These are phyloP conservation scores for Pochonia chlamydosporia DNA, from an alignment of 2,329 filamentous ascomycete species.

Conservation along the genomic window DNA sequence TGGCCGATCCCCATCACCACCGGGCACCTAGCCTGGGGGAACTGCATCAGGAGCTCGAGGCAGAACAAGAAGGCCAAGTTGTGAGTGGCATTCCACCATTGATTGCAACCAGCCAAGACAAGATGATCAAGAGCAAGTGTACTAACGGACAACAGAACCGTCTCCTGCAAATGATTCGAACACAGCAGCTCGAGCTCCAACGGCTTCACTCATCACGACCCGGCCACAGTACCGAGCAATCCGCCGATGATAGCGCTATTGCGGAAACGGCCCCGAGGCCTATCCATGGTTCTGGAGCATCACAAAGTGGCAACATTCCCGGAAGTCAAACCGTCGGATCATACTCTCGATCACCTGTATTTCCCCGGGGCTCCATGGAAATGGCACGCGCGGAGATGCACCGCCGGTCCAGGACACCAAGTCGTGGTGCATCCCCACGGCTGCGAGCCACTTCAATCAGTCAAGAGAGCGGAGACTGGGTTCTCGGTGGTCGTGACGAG, in stretches of 20 bases:
- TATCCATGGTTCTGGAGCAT: constrained; percentile 29
- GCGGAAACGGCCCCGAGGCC: constrained; percentile 36
- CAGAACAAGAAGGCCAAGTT: constrained; percentile 73
- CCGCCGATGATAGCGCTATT: constrained; percentile 46
- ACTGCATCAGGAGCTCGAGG: constrained; percentile 73
- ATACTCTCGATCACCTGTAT: constrained; percentile 44
- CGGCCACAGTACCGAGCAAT: constrained; percentile 28
- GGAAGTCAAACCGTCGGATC: constrained; percentile 28
- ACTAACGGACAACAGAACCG: constrained; percentile 52
- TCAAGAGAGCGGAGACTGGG: constrained; percentile 54
- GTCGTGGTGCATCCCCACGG: constrained; percentile 50
- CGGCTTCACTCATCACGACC: constrained; percentile 46
- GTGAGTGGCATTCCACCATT: constrained; percentile 33
- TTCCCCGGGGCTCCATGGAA: constrained; percentile 53
- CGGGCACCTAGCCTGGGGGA: constrained; percentile 68
- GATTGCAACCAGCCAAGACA: too few relatives aligned
- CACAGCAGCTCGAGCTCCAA: constrained; percentile 66
- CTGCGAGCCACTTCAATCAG: constrained; percentile 53
- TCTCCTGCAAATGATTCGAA: constrained; percentile 68
- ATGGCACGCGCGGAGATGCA: constrained; percentile 50
- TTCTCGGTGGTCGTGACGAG: constrained; percentile 64
- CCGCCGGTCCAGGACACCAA: constrained; percentile 53
- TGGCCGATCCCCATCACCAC: constrained; percentile 54
- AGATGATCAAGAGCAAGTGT: too few relatives aligned
- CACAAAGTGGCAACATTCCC: constrained; percentile 22